Base-by-base conservation (phyloP, 257 asterid genomes). In the Vinca minor region DNA sequence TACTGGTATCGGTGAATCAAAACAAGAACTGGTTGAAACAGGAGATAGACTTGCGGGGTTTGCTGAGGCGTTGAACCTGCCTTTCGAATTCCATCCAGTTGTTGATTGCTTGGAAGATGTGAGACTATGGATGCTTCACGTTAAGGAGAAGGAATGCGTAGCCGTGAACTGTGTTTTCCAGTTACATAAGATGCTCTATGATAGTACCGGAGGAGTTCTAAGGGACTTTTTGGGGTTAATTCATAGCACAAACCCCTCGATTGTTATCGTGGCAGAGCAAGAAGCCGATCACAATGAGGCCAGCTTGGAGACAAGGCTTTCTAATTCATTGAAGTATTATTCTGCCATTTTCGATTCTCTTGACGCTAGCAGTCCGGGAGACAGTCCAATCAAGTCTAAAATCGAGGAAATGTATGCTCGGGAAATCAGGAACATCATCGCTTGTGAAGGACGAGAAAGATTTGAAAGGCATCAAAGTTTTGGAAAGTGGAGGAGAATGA, bases 91-190 rank as follows among this genome's bases (percentile, higher is more conserved):
- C 68, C 97, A 93, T 77, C 88, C 95, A 2, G 99, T 93, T 29
- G 97, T 87, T 1, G 99, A 87, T 65, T 72, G 95, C 65, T 66
- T 93, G 59, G 99, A 93, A 65, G 99, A 93, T 57, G 96, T 93
- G 68, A 77, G 99, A 77, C 77, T 89, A 14, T 93, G 99, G 99
- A 93, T 93, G 99, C 96, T 93, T 67, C 99, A 93, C 42, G 96
- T 93, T 1, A 93, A 93, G 81, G 99, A 89, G 76, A 74, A 52
- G 17, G 99, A 89, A 48, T 72, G 79, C 0, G 96, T 93, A 32
- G 99, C 87, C 0, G 88, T 90, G 54, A 93, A 89, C 61, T 89
- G 99, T 59, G 54, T 81, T 9, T 78, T 85, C 42, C 97, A 89
- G 80, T 60, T 93, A 75, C 99, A 93, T 71, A 87, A 79, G 78